Percentiles rank a stretch among this genome's conserved stretches.
Evolutionary conservation across 805 yeast species (phyloP).

Genomic region (Sugiyamaella floridensis): DNA sequence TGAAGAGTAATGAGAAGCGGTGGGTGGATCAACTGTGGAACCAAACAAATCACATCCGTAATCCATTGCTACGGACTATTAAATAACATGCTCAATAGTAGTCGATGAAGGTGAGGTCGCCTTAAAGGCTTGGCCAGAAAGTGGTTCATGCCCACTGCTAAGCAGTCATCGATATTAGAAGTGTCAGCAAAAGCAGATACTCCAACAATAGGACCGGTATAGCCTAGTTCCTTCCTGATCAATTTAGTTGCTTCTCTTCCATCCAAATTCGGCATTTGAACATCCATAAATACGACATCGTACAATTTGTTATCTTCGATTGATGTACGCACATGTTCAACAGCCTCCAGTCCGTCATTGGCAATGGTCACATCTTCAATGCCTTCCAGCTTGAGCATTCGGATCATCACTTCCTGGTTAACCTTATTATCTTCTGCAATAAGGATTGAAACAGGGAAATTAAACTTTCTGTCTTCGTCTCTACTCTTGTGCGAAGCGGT

Average conservation of each 20-base stretch:
- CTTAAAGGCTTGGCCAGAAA: slow-evolving; percentile 84
- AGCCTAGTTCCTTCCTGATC: slow-evolving; percentile 58
- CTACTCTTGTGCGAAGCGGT: slow-evolving; percentile 7
- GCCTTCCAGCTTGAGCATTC: slow-evolving; percentile 86
- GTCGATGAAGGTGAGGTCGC: slow-evolving; percentile 56
- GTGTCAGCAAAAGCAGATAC: slow-evolving; percentile 94
- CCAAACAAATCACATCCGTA: too few species aligned
- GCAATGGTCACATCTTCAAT: slow-evolving; percentile 66
- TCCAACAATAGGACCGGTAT: slow-evolving; percentile 76
- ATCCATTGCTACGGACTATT: neutral
- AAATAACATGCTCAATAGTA: slow-evolving; percentile 30
- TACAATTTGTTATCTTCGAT: slow-evolving; percentile 31
- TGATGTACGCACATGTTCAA: slow-evolving; percentile 52
- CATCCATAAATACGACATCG: slow-evolving; percentile 90
- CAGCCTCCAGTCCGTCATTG: slow-evolving; percentile 86
- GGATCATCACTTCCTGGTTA: slow-evolving; percentile 85
- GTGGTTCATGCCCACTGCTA: slow-evolving; percentile 88
- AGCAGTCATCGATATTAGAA: slow-evolving; percentile 68
- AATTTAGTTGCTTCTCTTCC: slow-evolving; percentile 77
- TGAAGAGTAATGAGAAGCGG: too few species aligned
- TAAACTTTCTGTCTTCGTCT: slow-evolving; percentile 11
- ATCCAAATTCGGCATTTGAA: slow-evolving; percentile 93
- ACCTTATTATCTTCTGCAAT: slow-evolving; percentile 94
- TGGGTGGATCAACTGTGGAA: too few species aligned
- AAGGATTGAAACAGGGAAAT: slow-evolving; percentile 40